Percentiles rank a stretch among this genome's conserved stretches.
Evolutionary conservation across 2,329 filamentous ascomycete species (phyloP).

Genomic region (Ceratocystis alfenasii): DNA sequence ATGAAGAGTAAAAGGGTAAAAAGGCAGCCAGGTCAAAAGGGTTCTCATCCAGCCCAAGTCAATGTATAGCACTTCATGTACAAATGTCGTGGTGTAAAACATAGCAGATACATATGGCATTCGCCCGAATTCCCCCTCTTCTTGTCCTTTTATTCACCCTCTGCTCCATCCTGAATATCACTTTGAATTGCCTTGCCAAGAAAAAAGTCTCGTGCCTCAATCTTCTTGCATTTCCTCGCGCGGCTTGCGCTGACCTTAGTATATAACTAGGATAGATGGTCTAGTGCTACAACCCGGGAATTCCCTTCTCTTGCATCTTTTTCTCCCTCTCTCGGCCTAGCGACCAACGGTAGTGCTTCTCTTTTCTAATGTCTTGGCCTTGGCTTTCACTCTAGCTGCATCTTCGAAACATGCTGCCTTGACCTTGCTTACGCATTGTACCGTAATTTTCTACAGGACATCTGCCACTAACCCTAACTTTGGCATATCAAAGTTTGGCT

Average conservation of each 20-base stretch:
- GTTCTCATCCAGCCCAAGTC: not conserved
- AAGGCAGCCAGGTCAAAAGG: not conserved
- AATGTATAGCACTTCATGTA: not conserved
- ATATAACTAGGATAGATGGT: not conserved
- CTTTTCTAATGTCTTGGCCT: not conserved
- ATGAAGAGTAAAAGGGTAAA: no score
- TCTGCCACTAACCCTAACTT: not conserved
- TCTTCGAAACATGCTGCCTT: not conserved
- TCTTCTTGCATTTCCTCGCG: not conserved
- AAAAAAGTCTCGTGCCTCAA: not conserved
- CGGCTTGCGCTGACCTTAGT: not conserved
- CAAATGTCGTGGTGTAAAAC: not conserved
- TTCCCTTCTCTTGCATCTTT: constrained; percentile 4
- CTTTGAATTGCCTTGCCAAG: not conserved
- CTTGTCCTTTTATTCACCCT: no score
- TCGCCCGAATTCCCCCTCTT: not conserved
- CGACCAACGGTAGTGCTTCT: not conserved
- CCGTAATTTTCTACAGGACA: not conserved
- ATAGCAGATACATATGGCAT: not conserved
- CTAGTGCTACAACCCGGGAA: not conserved
- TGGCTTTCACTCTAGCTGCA: not conserved
- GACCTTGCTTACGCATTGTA: not conserved
- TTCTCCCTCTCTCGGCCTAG: not conserved
- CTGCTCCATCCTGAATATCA: not conserved
- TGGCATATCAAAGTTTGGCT: not conserved